Conservation (phyloP, 2,329 filamentous ascomycete species). For the Trichoderma harzianum region DNA sequence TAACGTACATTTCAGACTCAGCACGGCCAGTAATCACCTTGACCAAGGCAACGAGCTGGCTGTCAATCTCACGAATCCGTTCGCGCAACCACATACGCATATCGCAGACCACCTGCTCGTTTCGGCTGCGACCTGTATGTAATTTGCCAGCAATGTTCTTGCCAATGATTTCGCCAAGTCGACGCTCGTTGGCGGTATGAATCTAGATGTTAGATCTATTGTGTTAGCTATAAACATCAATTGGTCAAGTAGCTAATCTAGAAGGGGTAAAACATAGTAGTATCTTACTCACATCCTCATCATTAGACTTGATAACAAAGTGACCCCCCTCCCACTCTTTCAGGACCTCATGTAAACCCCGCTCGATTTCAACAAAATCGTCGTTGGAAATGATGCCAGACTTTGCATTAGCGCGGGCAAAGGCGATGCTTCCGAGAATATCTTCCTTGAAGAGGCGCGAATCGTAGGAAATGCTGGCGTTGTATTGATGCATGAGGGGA, state of each 20-base stretch:
- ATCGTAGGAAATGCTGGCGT: slow-evolving; percentile 70
- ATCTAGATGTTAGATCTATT: slow-evolving; percentile 27
- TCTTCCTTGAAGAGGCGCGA: slow-evolving; percentile 75
- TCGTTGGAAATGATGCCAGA: slow-evolving; percentile 67
- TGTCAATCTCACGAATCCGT: slow-evolving; percentile 67
- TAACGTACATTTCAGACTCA: slow-evolving; percentile 59
- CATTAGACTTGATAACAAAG: slow-evolving; percentile 51
- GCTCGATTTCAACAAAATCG: slow-evolving; percentile 73
- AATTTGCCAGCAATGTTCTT: slow-evolving; percentile 83
- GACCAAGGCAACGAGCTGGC: slow-evolving; percentile 65
- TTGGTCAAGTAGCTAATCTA: background rate
- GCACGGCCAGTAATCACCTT: slow-evolving; percentile 66
- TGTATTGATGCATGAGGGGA: slow-evolving; percentile 83
- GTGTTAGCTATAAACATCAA: background rate
- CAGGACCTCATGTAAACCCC: slow-evolving; percentile 61
- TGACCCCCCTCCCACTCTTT: slow-evolving; percentile 51
- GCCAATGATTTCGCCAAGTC: slow-evolving; percentile 79
- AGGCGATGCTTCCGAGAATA: slow-evolving; percentile 77
- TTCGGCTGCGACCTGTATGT: slow-evolving; percentile 82
- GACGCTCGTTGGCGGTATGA: slow-evolving; percentile 66
- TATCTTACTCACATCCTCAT: slow-evolving; percentile 42
- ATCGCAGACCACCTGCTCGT: slow-evolving; percentile 86
- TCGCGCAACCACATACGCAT: slow-evolving; percentile 80
- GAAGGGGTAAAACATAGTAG: background rate
- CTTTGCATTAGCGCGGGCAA: slow-evolving; percentile 75